These are phyloP conservation scores for Sugiyamaella marilandica DNA, from an alignment of 805 yeast species.

Conservation along the genomic window DNA sequence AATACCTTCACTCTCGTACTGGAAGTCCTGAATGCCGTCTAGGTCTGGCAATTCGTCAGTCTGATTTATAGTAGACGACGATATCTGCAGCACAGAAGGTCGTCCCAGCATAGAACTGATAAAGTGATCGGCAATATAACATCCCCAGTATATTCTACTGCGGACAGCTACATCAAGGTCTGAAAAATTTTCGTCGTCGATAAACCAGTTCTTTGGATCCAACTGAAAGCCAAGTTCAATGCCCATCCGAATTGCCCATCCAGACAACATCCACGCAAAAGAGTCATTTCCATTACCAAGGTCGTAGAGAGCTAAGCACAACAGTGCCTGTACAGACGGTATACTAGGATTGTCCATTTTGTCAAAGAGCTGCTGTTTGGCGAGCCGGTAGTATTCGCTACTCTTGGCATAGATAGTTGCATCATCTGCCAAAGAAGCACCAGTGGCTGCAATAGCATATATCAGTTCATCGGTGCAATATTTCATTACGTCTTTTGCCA, in stretches of 20 bases:
- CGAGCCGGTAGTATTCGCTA: background rate
- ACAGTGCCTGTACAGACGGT: background rate
- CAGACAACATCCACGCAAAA: constrained; percentile 1
- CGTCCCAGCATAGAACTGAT: constrained; percentile 1
- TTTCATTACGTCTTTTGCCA: background rate
- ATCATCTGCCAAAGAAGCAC: background rate
- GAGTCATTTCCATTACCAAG: background rate
- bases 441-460: constrained; percentile 4
- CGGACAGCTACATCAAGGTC: background rate
- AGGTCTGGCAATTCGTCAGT: constrained; percentile 1
- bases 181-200: background rate
- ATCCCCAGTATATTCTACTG: constrained; percentile 5
- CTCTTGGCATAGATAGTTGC: background rate
- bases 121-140: constrained; percentile 5
- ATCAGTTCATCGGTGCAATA: constrained; percentile 3
- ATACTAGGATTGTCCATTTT: background rate
- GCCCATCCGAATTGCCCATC: constrained; percentile 1
- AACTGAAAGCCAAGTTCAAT: background rate
- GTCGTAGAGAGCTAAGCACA: background rate
- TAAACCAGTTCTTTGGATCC: background rate
- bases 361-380: background rate
- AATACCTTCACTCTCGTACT: background rate
- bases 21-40: background rate
- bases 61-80: background rate
- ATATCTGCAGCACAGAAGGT: background rate